Conservation (phyloP, 1,284 basidiomycete genomes). For the Marasmius fiardii region DNA sequence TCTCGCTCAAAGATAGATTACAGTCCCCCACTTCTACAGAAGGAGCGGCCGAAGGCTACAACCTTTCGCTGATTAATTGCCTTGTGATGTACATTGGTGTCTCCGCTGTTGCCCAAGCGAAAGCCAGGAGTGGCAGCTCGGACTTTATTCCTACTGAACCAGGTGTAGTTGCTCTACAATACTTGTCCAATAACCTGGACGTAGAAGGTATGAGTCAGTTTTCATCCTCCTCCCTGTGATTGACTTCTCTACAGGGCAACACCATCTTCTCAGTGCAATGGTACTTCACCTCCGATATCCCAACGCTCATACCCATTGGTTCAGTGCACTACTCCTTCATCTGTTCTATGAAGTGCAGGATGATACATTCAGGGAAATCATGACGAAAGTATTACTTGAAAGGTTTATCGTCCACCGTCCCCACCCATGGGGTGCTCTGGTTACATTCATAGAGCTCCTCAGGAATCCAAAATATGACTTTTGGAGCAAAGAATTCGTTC, state of each 20-base stretch:
- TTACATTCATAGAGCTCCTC: slow-evolving; percentile 91
- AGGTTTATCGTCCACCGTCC: slow-evolving; percentile 92
- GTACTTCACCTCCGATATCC: slow-evolving; percentile 95
- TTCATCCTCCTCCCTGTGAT: neutral
- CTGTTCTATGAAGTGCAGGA: slow-evolving; percentile 78
- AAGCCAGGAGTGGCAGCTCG: slow-evolving; percentile 74
- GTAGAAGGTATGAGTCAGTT: slow-evolving; percentile 69
- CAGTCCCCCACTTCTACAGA: slow-evolving; percentile 51
- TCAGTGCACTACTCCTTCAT: slow-evolving; percentile 84
- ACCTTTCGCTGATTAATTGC: slow-evolving; percentile 86
- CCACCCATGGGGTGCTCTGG: slow-evolving; percentile 95
- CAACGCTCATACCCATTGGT: slow-evolving; percentile 97
- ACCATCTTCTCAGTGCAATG: slow-evolving; percentile 87
- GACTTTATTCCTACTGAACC: slow-evolving; percentile 80
- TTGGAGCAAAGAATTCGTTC: slow-evolving; percentile 82
- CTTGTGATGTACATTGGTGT: slow-evolving; percentile 95
- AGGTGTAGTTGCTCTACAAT: slow-evolving; percentile 79
- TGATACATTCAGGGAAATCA: slow-evolving; percentile 84
- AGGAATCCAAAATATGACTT: slow-evolving; percentile 83
- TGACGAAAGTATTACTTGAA: slow-evolving; percentile 90
- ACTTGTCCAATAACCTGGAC: slow-evolving; percentile 81
- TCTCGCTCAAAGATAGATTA: slow-evolving; percentile 79
- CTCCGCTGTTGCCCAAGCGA: slow-evolving; percentile 82
- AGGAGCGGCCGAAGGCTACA: slow-evolving; percentile 68
- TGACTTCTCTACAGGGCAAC: slow-evolving; percentile 63